Evolutionary conservation across 2,329 filamentous ascomycete species (phyloP).

Genomic region (Coniochaeta prunicola): DNA sequence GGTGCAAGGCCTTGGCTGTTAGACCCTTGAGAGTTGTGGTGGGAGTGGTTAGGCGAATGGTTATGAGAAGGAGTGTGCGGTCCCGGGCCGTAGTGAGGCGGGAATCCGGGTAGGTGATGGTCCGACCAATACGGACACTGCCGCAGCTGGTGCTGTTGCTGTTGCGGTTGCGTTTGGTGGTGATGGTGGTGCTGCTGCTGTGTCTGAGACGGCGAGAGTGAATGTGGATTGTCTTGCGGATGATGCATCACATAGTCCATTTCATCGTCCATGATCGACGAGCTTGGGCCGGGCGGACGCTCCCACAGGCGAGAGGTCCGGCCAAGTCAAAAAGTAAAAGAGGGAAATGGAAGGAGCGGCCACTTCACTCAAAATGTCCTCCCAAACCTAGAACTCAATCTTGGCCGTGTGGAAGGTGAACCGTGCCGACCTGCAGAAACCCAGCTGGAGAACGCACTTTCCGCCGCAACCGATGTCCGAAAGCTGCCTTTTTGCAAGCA

Average conservation of each 20-base stretch:
- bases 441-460: neutral
- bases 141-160: constrained; percentile 3
- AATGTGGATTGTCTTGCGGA: constrained; percentile 5
- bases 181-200: constrained; percentile 4
- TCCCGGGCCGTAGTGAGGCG: neutral
- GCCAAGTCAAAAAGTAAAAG: neutral
- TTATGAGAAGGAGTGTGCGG: neutral
- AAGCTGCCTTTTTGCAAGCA: neutral
- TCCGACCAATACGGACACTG: constrained; percentile 1
- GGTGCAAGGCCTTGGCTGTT: neutral
- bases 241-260: constrained; percentile 25
- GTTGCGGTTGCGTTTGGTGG: constrained; percentile 7
- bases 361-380: neutral
- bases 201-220: constrained; percentile 6
- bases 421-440: neutral
- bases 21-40: neutral
- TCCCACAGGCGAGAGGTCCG: neutral
- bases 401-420: neutral
- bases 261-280: constrained; percentile 17
- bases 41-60: neutral
- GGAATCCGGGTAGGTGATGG: neutral
- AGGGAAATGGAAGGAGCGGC: constrained; percentile 4
- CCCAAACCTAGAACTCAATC: too few species aligned
- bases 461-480: neutral
- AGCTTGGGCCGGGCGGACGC: neutral